Percentiles rank a stretch among this genome's conserved stretches.
These are phyloP conservation scores for Lenwebbia sp. DNA, from an alignment of 345 rosid species.

Conservation along the genomic window DNA sequence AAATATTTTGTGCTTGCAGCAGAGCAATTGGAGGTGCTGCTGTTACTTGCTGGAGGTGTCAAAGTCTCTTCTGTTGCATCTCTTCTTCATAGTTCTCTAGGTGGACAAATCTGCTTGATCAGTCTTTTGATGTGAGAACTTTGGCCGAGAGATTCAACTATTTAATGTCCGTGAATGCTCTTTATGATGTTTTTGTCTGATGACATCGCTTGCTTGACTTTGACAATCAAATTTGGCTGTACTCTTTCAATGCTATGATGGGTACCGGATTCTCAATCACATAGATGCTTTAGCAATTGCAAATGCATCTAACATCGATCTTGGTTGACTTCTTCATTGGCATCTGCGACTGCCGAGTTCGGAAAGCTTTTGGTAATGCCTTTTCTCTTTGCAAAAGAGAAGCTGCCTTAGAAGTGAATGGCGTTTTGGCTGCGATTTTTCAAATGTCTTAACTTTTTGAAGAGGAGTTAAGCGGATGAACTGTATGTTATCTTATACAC, in stretches of 20 bases:
- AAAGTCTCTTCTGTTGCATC: conserved; percentile 14
- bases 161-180: conserved; percentile 28
- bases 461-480: conserved; percentile 25
- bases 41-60: conserved; percentile 9
- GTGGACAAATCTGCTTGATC: conserved; percentile 22
- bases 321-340: background rate
- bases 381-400: background rate
- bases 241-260: conserved; percentile 18
- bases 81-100: conserved; percentile 12
- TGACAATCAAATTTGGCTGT: conserved; percentile 21
- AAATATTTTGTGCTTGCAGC: background rate
- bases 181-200: conserved; percentile 22
- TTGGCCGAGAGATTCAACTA: conserved; percentile 14
- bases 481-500: background rate
- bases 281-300: conserved; percentile 10
- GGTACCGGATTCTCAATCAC: conserved; percentile 14
- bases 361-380: background rate
- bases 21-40: conserved; percentile 4
- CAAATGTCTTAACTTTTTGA: conserved; percentile 10
- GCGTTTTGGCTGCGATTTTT: conserved; percentile 16
- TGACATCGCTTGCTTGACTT: conserved; percentile 30
- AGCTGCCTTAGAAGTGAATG: conserved; percentile 14
- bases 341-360: background rate
- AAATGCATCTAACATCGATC: conserved; percentile 1
- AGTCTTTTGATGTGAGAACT: conserved; percentile 19